These are phyloP conservation scores for Echinochloa phyllopogon DNA, from an alignment of 176 grass and related monocot genomes.

Conservation along the genomic window DNA sequence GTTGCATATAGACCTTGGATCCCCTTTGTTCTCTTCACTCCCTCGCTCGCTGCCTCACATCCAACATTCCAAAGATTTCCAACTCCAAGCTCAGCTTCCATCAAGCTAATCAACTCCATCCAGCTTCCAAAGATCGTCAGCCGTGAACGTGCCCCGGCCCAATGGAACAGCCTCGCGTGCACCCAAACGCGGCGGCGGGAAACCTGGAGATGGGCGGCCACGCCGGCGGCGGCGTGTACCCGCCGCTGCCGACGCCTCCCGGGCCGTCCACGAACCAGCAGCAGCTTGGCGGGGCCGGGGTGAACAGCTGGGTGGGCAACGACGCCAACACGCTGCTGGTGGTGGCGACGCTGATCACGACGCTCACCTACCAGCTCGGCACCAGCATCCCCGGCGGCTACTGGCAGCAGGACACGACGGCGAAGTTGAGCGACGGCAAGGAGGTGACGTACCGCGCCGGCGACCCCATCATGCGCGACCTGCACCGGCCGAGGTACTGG, in stretches of 20 bases:
- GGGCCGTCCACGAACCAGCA: neutral
- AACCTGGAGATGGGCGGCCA: slow-evolving; percentile 29
- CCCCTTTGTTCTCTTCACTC: neutral
- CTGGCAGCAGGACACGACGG: slow-evolving; percentile 45
- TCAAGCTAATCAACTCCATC: neutral
- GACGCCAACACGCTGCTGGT: slow-evolving; percentile 55
- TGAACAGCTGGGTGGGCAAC: slow-evolving; percentile 50
- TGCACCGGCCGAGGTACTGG: slow-evolving; percentile 47
- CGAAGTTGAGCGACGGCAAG: neutral
- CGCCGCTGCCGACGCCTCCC: neutral
- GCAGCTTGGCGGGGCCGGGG: slow-evolving; percentile 1
- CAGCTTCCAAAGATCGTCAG: neutral
- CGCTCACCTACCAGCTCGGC: slow-evolving; percentile 64
- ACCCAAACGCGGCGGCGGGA: neutral
- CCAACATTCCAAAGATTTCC: neutral
- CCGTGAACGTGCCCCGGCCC: neutral
- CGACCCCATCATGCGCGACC: slow-evolving; percentile 66
- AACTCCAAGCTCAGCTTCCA: neutral
- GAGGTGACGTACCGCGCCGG: slow-evolving; percentile 23
- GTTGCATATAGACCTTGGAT: neutral
- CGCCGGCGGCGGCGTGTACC: neutral
- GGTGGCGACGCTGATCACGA: slow-evolving; percentile 61
- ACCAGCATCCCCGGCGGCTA: slow-evolving; percentile 54
- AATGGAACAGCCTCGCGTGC: slow-evolving; percentile 31
- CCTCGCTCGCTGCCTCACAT: neutral